Evolutionary conservation across 2,329 filamentous ascomycete species (phyloP), one percentile per base, ranked within the genome.

Genomic region (Zymoseptoria ardabiliae): DNA sequence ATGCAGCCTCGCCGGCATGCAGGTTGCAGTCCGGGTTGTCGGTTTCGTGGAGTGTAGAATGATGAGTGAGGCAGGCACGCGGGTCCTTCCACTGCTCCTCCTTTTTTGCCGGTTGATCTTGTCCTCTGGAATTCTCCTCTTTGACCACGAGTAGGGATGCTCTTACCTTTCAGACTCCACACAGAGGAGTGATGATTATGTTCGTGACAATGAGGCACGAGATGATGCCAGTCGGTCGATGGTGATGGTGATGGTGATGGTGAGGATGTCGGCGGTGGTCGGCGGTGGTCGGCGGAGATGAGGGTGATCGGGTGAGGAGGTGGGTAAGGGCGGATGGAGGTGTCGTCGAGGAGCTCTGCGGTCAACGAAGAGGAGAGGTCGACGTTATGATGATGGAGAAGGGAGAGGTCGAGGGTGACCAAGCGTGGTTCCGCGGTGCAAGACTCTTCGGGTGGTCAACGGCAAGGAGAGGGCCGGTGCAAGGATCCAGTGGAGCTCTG

Each of bases 341-440:
- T 50, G 59, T 56, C 57, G 70, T 72, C 70, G 69, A 67, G 65
- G 57, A 61, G 70, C 72, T 73, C 73, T 72, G 68, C 70, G 71
- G 65, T 72, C 72, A 75, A 76, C 74, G 73, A 74, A 73, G 74
- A 74, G 71, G 71, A 72, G 70, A 72, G 69, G 66, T 69, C 68
- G 69, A 72, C 70, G 66, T 61, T 52, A 54, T 61, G 61, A 59
- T 30, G 51, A 54, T 21, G 61, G 45, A 54, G 56, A 41, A 59
- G 45, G 48, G 58, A 61, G 50, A 62, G 61, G 58, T 65, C 57
- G 62, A 65, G 60, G 64, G 60, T 61, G 65, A 59, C 62, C 64
- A 60, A 62, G 64, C 62, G 66, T 61, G 64, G 63, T 28, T 65
- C 58, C 62, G 61, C 58, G 57, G 53, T 56, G 55, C 62, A 62